A percentile compares a stretch with the other conserved stretches of the same genome.
phyloP scores from a whole-genome alignment of 108 stramenopile species.

The Hondaea fermentalgiana region DNA sequence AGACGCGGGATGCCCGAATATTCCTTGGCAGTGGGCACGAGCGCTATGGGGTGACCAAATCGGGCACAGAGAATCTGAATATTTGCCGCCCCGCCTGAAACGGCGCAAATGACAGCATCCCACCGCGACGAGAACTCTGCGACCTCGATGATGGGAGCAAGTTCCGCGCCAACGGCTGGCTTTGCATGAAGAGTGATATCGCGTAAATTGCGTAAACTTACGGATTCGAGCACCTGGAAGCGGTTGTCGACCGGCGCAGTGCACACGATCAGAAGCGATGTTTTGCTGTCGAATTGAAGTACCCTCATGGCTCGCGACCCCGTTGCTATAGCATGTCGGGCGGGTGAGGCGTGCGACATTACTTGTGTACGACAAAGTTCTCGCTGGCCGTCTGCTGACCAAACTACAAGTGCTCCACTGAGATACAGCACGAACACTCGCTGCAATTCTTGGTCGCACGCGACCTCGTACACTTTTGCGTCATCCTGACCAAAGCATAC shows the following conservation, averaged over 20 bases:
- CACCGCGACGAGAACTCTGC: background rate
- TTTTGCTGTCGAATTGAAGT: background rate
- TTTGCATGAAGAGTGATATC: background rate
- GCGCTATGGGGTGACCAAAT: background rate
- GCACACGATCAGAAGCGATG: background rate
- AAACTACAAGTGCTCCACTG: background rate
- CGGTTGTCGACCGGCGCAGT: background rate
- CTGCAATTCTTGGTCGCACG: background rate
- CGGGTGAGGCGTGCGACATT: background rate
- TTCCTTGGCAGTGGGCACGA: background rate
- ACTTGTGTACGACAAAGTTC: background rate
- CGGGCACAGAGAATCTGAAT: background rate
- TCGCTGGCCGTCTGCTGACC: background rate
- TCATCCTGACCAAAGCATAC: background rate
- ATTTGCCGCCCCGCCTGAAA: background rate
- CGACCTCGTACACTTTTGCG: background rate
- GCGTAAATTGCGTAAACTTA: background rate
- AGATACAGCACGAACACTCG: background rate
- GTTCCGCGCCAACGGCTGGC: background rate
- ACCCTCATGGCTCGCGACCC: background rate
- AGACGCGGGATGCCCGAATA: background rate
- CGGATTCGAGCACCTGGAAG: background rate
- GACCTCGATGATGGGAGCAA: background rate
- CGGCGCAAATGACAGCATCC: background rate
- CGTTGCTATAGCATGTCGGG: background rate